Percentiles rank a stretch among this genome's conserved stretches.
Conservation (phyloP, 2,329 filamentous ascomycete species). For the Neurospora crassa region DNA sequence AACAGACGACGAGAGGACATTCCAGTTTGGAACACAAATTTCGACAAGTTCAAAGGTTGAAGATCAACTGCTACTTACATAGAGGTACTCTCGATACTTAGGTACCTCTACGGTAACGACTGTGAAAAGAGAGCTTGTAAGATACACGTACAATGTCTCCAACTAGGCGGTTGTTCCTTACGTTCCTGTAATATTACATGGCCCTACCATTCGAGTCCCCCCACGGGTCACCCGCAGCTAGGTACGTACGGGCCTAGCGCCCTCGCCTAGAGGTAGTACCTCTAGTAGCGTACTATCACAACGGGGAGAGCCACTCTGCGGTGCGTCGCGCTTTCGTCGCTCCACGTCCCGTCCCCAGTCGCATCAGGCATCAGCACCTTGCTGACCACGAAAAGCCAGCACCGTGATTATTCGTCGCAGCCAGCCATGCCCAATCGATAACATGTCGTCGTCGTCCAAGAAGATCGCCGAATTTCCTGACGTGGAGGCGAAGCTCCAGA, state of each 20-base stretch:
- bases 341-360: not conserved
- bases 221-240: not conserved
- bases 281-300: not conserved
- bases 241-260: not conserved
- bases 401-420: not conserved
- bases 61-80: too few species aligned
- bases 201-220: not conserved
- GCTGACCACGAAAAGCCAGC: not conserved
- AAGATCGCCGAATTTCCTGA: constrained; percentile 55
- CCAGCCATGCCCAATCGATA: constrained; percentile 12
- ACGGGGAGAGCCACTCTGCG: not conserved
- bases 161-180: not conserved
- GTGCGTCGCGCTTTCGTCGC: not conserved
- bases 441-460: constrained; percentile 40
- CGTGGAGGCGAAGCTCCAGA: constrained; percentile 66
- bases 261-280: not conserved
- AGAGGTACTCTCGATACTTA: too few species aligned
- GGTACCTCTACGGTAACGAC: too few species aligned
- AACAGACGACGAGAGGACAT: not conserved
- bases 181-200: not conserved
- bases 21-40: not conserved
- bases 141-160: not conserved
- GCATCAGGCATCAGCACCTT: not conserved
- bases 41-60: not conserved
- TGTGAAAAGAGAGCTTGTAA: not conserved